phyloP scores from a whole-genome alignment of 176 grass and related monocot species.

The Hordeum marinum region DNA sequence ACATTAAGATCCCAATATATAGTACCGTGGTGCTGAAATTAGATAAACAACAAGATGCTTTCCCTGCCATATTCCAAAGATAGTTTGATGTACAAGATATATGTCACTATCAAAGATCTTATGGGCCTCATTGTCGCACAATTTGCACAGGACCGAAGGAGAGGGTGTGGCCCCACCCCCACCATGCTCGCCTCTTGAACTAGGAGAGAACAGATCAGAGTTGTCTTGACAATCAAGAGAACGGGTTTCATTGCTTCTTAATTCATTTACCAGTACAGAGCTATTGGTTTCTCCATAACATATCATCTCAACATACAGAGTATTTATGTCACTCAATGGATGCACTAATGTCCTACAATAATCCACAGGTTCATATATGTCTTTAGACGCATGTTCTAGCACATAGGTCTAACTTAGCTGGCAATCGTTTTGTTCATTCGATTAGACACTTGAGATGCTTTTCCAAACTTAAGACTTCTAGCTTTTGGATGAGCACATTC shows the following conservation, averaged over 20 bases:
- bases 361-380: not conserved
- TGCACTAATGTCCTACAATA: not conserved
- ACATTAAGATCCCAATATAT: conserved; percentile 29
- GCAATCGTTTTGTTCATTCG: not conserved
- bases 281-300: not conserved
- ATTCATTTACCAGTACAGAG: not conserved
- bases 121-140: conserved; percentile 17
- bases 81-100: conserved; percentile 32
- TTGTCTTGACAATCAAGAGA: not conserved
- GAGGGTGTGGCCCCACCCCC: not conserved
- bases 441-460: conserved; percentile 16
- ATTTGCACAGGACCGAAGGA: conserved; percentile 13
- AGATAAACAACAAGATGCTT: conserved; percentile 32
- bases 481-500: conserved; percentile 5
- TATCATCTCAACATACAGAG: not conserved
- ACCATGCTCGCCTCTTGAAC: conserved; percentile 12
- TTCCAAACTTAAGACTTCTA: not conserved
- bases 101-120: conserved; percentile 45
- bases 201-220: conserved; percentile 1
- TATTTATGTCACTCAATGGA: not conserved
- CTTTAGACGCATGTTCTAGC: conserved; percentile 17
- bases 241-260: no score
- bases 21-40: conserved; percentile 20
- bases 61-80: conserved; percentile 39
- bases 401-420: not conserved